Evolutionary conservation across 2,329 filamentous ascomycete species (phyloP).

Genomic region (Diplodia seriata): DNA sequence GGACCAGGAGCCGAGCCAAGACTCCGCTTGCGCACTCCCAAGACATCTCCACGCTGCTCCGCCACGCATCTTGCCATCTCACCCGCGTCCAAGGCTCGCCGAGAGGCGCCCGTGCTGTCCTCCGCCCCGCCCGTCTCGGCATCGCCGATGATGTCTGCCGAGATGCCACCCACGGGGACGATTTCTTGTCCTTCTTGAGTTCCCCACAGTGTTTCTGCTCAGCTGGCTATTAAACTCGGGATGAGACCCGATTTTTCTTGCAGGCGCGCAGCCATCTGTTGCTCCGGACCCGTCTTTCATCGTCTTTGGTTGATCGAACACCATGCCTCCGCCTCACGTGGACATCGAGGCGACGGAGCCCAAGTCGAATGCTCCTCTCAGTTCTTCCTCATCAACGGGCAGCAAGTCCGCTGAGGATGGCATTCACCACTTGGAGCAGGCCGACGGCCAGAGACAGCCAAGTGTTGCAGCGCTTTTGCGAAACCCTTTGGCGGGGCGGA

Average conservation of each 20-base stretch:
- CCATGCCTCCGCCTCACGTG: constrained; percentile 7
- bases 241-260: constrained; percentile 14
- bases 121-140: not conserved
- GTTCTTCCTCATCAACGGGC: constrained; percentile 6
- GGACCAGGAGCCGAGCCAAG: constrained; percentile 19
- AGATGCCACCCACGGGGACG: constrained; percentile 9
- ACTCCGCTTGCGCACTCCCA: constrained; percentile 19
- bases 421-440: not conserved
- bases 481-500: constrained; percentile 63
- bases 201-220: constrained; percentile 4
- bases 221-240: constrained; percentile 5
- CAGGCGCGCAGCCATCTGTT: not conserved
- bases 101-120: not conserved
- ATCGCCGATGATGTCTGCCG: constrained; percentile 13
- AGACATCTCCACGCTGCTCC: constrained; percentile 13
- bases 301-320: not conserved
- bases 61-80: constrained; percentile 17
- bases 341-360: constrained; percentile 11
- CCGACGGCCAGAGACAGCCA: not conserved
- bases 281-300: not conserved
- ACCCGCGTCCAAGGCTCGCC: not conserved
- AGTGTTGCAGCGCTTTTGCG: constrained; percentile 45
- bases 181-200: constrained; percentile 22
- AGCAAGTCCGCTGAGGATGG: constrained; percentile 12
- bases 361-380: too few relatives aligned